Evolutionary conservation across 1,139 yeast species (phyloP).

Genomic region (Debaryomycetaceae sp.): DNA sequence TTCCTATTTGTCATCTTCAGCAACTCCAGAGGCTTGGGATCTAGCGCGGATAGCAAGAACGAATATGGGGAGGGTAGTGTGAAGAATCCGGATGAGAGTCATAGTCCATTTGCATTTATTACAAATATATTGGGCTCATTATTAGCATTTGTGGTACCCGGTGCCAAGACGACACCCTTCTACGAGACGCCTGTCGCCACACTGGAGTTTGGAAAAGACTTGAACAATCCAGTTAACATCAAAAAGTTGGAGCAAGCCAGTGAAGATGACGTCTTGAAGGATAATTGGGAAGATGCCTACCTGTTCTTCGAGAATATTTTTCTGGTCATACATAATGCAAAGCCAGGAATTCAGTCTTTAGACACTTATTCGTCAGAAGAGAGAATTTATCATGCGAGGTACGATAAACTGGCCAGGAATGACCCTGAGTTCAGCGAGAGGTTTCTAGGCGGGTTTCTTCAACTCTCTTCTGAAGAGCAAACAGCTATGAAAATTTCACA

Average conservation of each 20-base stretch:
- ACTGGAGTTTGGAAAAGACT: background rate
- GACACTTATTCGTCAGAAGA: slow-evolving; percentile 33
- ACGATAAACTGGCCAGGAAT: slow-evolving; percentile 29
- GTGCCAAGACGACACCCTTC: background rate
- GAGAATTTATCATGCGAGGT: slow-evolving; percentile 49
- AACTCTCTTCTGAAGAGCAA: slow-evolving; percentile 47
- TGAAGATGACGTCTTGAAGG: slow-evolving; percentile 10
- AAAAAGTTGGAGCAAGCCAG: background rate
- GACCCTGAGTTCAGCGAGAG: slow-evolving; percentile 36
- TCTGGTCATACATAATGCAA: slow-evolving; percentile 31
- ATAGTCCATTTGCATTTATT: background rate
- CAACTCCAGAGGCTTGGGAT: slow-evolving; percentile 42
- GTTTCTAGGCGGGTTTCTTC: slow-evolving; percentile 51
- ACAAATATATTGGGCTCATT: background rate
- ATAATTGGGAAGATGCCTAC: slow-evolving; percentile 19
- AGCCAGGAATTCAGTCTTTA: slow-evolving; percentile 32
- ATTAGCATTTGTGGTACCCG: background rate
- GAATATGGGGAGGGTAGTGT: background rate
- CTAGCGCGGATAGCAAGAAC: background rate
- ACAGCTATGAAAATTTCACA: slow-evolving; percentile 52
- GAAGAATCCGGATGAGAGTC: background rate
- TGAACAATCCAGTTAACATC: background rate
- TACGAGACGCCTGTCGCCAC: background rate
- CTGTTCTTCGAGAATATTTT: slow-evolving; percentile 35
- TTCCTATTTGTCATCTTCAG: slow-evolving; percentile 27